Base-by-base conservation (phyloP, 805 yeast genomes). In the Metschnikowia kofuensis region DNA sequence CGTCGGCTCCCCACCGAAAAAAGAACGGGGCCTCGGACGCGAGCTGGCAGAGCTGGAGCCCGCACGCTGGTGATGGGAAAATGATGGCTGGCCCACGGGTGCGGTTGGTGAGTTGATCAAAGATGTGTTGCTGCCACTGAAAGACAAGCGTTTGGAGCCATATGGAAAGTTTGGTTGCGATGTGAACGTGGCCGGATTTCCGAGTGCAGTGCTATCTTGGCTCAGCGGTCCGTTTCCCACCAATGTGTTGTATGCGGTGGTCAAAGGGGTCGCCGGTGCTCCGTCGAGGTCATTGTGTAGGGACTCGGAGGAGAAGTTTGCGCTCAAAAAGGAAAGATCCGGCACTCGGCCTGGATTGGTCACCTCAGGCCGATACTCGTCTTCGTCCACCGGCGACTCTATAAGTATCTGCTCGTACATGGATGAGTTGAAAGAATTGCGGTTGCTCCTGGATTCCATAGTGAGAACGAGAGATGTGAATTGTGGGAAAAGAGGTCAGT, bases 241-340 rank as follows among this genome's bases (percentile, higher is more conserved):
- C 3, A 36, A n/a, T 12, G 34, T 4, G 27, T 16, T 37, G 34
- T 26, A 40, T n/a, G 32, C 10, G 7, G 42, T 11, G n/a, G 29
- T 21, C 16, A 40, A 29, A 4, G 54, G 52, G 5, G 54, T 53
- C 14, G 44, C 15, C 6, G 54, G 49, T 9, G 50, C 28, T 8
- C 30, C 47, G 6, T 42, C 47, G 10, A 44, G 35, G 34, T 42
- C 49, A 28, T 40, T 58, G 14, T 51, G 52, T 5, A 68, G 40
- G 0, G 74, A 69, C 38, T 70, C 74, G 2, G 72, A 53, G 9
- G 74, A 69, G 55, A 73, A 73, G 54, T 73, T 73, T 40, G 74
- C 68, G 47, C 75, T 69, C 16, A 72, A 57, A 39, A 56, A 59
- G 4, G 63, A 50, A n/a, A 70, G 50, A 54, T 66, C 69, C 12